phyloP scores from a whole-genome alignment of 352 stramenopile species.

The Pythium biforme region DNA sequence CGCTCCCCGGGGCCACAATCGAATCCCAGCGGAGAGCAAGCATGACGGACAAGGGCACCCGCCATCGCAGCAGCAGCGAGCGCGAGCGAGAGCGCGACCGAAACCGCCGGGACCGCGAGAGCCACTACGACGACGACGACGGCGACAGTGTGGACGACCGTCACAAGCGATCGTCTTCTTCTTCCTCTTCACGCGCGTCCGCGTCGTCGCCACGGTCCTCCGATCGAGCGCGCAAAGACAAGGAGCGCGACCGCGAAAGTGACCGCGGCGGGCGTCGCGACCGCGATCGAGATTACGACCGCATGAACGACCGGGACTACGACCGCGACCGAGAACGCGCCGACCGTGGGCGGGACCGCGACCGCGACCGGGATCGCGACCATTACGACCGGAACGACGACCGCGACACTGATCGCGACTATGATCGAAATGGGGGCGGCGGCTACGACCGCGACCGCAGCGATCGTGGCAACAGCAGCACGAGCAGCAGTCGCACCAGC shows the following conservation, averaged over 20 bases:
- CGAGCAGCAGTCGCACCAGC: neutral
- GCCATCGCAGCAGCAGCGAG: slow-evolving; percentile 11
- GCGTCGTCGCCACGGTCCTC: slow-evolving; percentile 6
- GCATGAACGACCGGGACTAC: slow-evolving; percentile 31
- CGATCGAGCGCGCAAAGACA: slow-evolving; percentile 29
- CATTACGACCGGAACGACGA: slow-evolving; percentile 31
- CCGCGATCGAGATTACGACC: slow-evolving; percentile 29
- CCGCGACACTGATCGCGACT: slow-evolving; percentile 26
- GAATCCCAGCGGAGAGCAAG: neutral
- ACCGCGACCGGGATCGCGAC: slow-evolving; percentile 27
- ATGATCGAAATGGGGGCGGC: slow-evolving; percentile 6
- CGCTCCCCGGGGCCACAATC: neutral
- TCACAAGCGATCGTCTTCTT: slow-evolving; percentile 4
- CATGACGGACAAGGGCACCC: slow-evolving; percentile 25
- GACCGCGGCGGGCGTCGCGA: slow-evolving; percentile 37
- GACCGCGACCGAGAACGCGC: slow-evolving; percentile 36
- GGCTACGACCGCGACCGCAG: neutral
- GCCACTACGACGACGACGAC: slow-evolving; percentile 18
- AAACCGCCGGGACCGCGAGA: slow-evolving; percentile 20
- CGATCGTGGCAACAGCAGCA: neutral
- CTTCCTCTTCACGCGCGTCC: neutral
- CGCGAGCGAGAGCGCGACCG: slow-evolving; percentile 22
- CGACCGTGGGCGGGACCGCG: slow-evolving; percentile 22
- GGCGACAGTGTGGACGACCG: slow-evolving; percentile 5
- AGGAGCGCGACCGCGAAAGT: slow-evolving; percentile 33